Conservation (phyloP, 2,329 filamentous ascomycete species). For the Pezicula neosporulosa region DNA sequence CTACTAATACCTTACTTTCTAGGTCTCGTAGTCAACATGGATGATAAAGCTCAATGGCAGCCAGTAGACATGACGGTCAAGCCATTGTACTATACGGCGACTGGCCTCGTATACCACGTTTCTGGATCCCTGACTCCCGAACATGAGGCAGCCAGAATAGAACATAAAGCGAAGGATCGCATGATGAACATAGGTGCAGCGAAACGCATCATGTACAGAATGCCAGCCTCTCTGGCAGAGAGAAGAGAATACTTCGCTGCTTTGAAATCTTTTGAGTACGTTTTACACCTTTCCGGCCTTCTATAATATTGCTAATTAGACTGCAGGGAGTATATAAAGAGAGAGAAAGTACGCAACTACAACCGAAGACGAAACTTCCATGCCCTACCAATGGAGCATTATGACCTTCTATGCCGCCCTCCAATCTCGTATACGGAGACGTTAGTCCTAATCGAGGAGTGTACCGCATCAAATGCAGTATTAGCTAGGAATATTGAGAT, state of each 20-base stretch:
- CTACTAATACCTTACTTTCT: too few species aligned
- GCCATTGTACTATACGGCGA: too few species aligned
- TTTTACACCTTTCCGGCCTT: too few species aligned
- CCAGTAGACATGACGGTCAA: too few species aligned
- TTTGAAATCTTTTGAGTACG: slow-evolving; percentile 83
- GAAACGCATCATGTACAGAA: too few species aligned
- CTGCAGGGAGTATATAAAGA: background rate
- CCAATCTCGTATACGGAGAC: slow-evolving; percentile 82
- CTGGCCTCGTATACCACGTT: too few species aligned
- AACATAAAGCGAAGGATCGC: background rate
- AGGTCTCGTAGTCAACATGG: too few species aligned
- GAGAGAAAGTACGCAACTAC: slow-evolving; percentile 33
- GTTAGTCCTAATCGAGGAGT: slow-evolving; percentile 75
- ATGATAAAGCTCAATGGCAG: too few species aligned
- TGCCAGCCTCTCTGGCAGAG: slow-evolving; percentile 67
- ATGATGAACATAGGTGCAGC: too few species aligned
- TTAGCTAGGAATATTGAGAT: slow-evolving; percentile 75
- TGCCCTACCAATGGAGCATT: slow-evolving; percentile 78
- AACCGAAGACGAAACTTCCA: slow-evolving; percentile 91
- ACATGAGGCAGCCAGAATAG: too few species aligned
- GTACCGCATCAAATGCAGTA: slow-evolving; percentile 84
- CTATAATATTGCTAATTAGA: slow-evolving; percentile 30
- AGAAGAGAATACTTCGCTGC: slow-evolving; percentile 74
- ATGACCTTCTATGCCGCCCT: slow-evolving; percentile 74
- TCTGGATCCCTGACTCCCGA: too few species aligned